Conservation (phyloP, 2,329 filamentous ascomycete species). For the Xylaria sp. region DNA sequence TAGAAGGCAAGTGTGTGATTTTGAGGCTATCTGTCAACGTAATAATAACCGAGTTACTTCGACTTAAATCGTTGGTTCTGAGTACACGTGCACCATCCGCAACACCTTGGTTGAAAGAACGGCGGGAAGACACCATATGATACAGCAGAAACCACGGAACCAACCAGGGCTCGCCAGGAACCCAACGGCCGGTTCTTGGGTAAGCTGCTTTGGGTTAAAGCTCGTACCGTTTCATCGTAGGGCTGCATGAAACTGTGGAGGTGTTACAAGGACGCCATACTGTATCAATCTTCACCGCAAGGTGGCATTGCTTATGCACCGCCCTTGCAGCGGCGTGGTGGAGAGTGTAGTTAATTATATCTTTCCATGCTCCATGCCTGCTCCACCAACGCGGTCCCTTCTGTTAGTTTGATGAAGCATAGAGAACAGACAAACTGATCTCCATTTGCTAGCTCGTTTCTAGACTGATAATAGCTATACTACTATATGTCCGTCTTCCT, state of each 20-base stretch:
- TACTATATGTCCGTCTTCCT: background rate
- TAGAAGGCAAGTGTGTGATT: too few species aligned
- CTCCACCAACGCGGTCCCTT: background rate
- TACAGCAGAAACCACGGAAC: background rate
- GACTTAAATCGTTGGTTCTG: too few species aligned
- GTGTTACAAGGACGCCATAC: background rate
- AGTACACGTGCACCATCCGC: too few species aligned
- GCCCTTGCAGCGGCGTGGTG: conserved; percentile 16
- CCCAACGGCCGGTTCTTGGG: background rate
- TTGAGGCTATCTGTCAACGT: too few species aligned
- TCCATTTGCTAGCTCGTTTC: background rate
- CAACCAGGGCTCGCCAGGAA: background rate
- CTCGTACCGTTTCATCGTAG: conserved; percentile 7
- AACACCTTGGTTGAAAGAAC: background rate
- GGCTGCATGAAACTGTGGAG: conserved; percentile 17
- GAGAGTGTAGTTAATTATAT: conserved; percentile 24
- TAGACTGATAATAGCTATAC: background rate
- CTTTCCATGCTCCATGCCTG: background rate
- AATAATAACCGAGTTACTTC: too few species aligned
- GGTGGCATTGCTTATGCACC: background rate
- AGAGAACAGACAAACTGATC: background rate
- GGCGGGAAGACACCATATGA: too few species aligned
- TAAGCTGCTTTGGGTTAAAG: background rate
- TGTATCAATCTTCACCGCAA: background rate
- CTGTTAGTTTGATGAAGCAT: background rate